Evolutionary conservation across 176 grass and related monocot genomes (phyloP), one percentile per base, ranked within the genome.

Genomic region (Lolium rigidum): DNA sequence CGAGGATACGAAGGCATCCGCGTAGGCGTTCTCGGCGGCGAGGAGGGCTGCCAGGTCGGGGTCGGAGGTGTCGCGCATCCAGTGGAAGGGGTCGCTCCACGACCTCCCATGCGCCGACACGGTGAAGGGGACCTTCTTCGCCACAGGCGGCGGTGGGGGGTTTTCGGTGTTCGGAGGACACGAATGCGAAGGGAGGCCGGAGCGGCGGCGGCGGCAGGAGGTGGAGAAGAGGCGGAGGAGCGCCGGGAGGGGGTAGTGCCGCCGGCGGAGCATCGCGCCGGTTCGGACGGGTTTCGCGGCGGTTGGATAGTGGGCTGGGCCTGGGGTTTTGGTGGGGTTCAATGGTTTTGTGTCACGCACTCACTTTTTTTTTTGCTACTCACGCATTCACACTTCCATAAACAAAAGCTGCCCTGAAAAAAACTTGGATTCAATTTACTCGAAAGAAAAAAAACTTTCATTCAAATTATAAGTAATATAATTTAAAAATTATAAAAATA

Each of bases 21-120:
- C 88, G 59, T 95, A 98, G 37, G 88, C 59, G 64, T 94, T 98
- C 86, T 98, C 94, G 0, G 86, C 88, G 20, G 44, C 69, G 44
- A 98, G 93, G 76, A 94, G 75, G 10, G 86, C 86, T 7, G 65
- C 4, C 63, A 98, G 79, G 86, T 91, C 92, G 51, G 83, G 88
- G 71, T 95, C 94, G 75, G 79, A 84, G 39, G 90, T 95, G 88
- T 94, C 87, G 76, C 89, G 84, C 97, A 98, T 96, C 94, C 97
- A 98, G 51, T 87, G 90, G 86, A 91, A 98, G 3, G 92, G 90
- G 80, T 98, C 97, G 48, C 83, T 94, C 97, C 97, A 98, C 51
- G 81, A 88, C 79, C 79, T 83, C 51, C 93, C 94, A 41, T 98
- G 94, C 55, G 86, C 88, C 55, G 94, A 86, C 50, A 86, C 90